Percentiles rank a stretch among this genome's conserved stretches.
Evolutionary conservation across 2,329 filamentous ascomycete species (phyloP).

Genomic region (Phoma sp.): DNA sequence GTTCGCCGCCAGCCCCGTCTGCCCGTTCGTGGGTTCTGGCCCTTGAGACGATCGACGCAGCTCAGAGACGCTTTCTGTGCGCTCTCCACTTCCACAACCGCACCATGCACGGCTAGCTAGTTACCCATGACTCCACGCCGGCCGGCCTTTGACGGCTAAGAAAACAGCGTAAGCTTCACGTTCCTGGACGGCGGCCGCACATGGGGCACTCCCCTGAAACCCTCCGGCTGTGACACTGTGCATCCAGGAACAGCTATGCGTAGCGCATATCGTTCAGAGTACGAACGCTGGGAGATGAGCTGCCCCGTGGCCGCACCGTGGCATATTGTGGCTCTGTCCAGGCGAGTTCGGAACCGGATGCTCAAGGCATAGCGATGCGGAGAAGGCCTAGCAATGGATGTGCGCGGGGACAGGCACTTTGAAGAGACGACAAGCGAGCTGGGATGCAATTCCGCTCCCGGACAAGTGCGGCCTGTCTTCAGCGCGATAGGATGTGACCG

Average conservation of each 20-base stretch:
- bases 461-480: conserved; percentile 25
- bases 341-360: conserved; percentile 23
- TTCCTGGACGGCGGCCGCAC: conserved; percentile 41
- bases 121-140: conserved; percentile 27
- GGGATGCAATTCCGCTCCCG: conserved; percentile 25
- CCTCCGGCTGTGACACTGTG: conserved; percentile 21
- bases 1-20: conserved; percentile 38
- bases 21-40: conserved; percentile 42
- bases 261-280: conserved; percentile 9
- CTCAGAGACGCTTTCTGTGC: conserved; percentile 21
- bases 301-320: conserved; percentile 6
- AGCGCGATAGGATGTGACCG: conserved; percentile 20
- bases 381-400: conserved; percentile 25
- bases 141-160: conserved; percentile 25
- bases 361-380: conserved; percentile 24
- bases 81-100: conserved; percentile 32
- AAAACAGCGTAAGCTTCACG: conserved; percentile 35
- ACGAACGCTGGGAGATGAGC: background rate
- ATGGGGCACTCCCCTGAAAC: conserved; percentile 31
- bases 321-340: conserved; percentile 19
- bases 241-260: conserved; percentile 24
- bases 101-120: conserved; percentile 36
- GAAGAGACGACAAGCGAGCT: conserved; percentile 26
- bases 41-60: conserved; percentile 48
- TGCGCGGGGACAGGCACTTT: conserved; percentile 25